Base-by-base conservation (phyloP, 371 early-diverging fungal genomes). In the Rhizopus microsporus region DNA sequence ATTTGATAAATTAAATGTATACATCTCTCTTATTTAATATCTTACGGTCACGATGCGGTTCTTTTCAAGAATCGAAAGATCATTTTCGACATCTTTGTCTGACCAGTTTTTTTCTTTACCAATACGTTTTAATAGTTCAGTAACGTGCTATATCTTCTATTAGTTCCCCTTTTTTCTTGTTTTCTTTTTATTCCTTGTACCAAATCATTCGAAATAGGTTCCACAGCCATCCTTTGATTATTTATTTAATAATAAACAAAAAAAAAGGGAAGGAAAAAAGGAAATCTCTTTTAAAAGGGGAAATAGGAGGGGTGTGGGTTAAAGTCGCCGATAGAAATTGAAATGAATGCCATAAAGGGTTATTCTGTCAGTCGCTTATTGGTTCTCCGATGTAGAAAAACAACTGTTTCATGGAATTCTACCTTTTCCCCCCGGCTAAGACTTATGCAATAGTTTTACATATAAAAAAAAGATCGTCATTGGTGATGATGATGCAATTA, bases 61-160 rank as follows among this genome's bases (percentile, higher is more conserved):
- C 30, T 51, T 59, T 17, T 71, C 71, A 10, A 81, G 51, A 40
- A 81, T 67, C 13, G 57, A 56, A 7, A 71, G 54, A 39, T 81
- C 81, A 40, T 56, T 67, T 35, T 76, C 71, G 17, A 78, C 57
- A 39, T 78, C 74, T 30, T 68, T 50, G 44, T 55, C 12, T 4
- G 71, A 65, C 81, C 81, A 81, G 3, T 78, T 69, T 7, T 68
- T 64, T 62, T 78, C 77, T 31, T 63, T 32, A 2, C 54, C 67
- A 47, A 67, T 62, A 32, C 43, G 44, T 29, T 58, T 35, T 12
- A 62, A 16, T 9, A 67, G 23, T 34, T 16, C 39, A 9, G 45
- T 55, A 13, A 59, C 61, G 52, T 56, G 32, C 67, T 67, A 40
- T 46, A 51, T 35, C 16, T 43, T 3, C 7, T 31, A 47, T 37